Conservation (phyloP, 768 basidiomycete species). For the Obba rivulosa region DNA sequence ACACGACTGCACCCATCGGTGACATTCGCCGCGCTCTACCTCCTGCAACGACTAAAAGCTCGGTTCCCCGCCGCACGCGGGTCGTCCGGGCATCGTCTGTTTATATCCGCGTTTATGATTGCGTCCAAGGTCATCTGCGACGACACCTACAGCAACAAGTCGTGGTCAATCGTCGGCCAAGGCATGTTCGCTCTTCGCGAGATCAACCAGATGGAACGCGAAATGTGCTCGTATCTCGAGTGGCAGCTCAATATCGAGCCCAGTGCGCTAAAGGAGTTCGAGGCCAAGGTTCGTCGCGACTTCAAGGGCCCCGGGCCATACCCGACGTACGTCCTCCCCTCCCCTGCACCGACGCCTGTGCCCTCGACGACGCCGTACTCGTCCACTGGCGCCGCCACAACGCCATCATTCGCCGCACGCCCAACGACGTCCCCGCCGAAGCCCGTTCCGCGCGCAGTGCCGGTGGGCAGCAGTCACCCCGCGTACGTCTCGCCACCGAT, state of each 20-base stretch:
- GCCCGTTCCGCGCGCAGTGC: constrained; percentile 11
- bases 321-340: constrained; percentile 56
- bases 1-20: constrained; percentile 58
- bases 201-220: constrained; percentile 95
- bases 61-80: constrained; percentile 91
- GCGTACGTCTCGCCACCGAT: constrained; percentile 11
- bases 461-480: constrained; percentile 8
- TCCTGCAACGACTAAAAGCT: constrained; percentile 81
- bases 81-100: constrained; percentile 84
- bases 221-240: constrained; percentile 90
- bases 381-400: constrained; percentile 5
- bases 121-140: constrained; percentile 71
- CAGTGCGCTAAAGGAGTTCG: constrained; percentile 53
- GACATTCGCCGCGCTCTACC: constrained; percentile 55
- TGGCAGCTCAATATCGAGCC: constrained; percentile 84
- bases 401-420: constrained; percentile 18
- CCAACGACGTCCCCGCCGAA: constrained; percentile 17
- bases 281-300: constrained; percentile 52
- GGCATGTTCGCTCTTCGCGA: constrained; percentile 68
- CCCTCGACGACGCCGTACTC: constrained; percentile 23
- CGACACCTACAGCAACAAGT: constrained; percentile 67
- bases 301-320: constrained; percentile 53
- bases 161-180: constrained; percentile 60
- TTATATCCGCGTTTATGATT: constrained; percentile 93
- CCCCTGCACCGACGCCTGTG: constrained; percentile 29